Evolutionary conservation across 2,329 filamentous ascomycete genomes (phyloP), one percentile per base, ranked within the genome.

Genomic region (Aureobasidium lini): DNA sequence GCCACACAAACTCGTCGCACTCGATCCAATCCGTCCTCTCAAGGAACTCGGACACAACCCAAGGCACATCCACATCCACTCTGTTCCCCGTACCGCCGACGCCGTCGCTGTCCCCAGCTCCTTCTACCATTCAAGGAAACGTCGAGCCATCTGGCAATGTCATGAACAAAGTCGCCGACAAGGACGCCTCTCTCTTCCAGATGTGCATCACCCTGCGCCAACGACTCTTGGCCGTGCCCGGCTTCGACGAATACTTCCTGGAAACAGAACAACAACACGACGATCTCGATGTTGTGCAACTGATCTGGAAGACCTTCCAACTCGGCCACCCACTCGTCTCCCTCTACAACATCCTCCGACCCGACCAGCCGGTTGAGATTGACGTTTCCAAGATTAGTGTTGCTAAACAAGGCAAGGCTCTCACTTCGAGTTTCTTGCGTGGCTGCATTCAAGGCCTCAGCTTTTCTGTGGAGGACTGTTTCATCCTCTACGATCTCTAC

Each of bases 81-180:
- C 71, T 79, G 40, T 78, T 79, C 64, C 64, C 67, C 48, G 68
- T 71, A 48, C 66, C 70, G 48, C 63, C 68, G 11, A 57, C 54
- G 18, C 54, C 54, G 4, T 48, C 54, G 15, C 42, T 57, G 6
- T 47, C 54, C 15, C 66, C 65, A 44, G 44, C 62, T 58, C 52
- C 73, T 74, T 52, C 57, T 16, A 32, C 34, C 73, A 76, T 79
- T 48, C 83, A 79, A 61, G 84, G 84, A 47, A 83, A 83, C 62
- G 83, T 92, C 62, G 77, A 90, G 68, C 88, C 91, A 62, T 90
- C 88, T 61, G 83, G 89, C 72, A 96, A 96, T 74, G 95, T 99
- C 72, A 96, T 99, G 80, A 99, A 99, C 76, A 89, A 93, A 74
- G 89, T 90, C 72, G 94, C 92, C 71, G 92, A 96, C 72, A 92